Evolutionary conservation across 2,329 filamentous ascomycete species (phyloP), one percentile per base, ranked within the genome.

Genomic region (Blastomyces gilchristii): DNA sequence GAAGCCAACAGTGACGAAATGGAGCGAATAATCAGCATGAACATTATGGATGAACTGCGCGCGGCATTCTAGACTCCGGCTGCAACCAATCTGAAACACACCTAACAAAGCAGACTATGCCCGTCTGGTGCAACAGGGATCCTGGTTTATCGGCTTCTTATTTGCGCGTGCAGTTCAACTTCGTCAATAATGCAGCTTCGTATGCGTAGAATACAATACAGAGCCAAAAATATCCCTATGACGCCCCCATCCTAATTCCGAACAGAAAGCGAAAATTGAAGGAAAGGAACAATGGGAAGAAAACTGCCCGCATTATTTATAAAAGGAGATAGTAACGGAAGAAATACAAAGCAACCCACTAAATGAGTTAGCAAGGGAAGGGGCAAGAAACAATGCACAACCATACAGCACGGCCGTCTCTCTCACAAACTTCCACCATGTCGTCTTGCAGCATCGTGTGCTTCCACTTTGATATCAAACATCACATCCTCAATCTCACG

Each of bases 401-500:
- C 37, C 9, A 25, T 2, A 31, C 25, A 60, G 25, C 41, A 49
- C 22, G 25, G 41, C 25, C 41, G 6, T 31, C 3, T 18, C 28
- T 49, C 43, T 25, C 34, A 59, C 6, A 28, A 8, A 31, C 22
- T 22, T 14, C 12, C 57, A 39, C 62, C 68, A 65, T 73, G 68
- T 65, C 88, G 81, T 69, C 79, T 79, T 69, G 86, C 86, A 18
- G 89, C 90, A 63, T 87, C 84, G 72, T 88, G 89, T 60, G 92
- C 81, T 72, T 88, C 85, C 66, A 83, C 81, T 73, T 89, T 87
- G 67, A 93, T 84, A 72, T 93, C 88, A 78, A 92, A 90, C 71
- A 94, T 80, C 69, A 90, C 77, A 71, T 92, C 87, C 70, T 94
- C 90, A 67, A 94, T 81, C 71, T 87, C 81, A 64, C 86, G 82